A percentile compares a stretch with the other conserved stretches of the same genome.
These are phyloP conservation scores for Orobanche coerulescens DNA, from an alignment of 257 asterid genomes.

Conservation along the genomic window DNA sequence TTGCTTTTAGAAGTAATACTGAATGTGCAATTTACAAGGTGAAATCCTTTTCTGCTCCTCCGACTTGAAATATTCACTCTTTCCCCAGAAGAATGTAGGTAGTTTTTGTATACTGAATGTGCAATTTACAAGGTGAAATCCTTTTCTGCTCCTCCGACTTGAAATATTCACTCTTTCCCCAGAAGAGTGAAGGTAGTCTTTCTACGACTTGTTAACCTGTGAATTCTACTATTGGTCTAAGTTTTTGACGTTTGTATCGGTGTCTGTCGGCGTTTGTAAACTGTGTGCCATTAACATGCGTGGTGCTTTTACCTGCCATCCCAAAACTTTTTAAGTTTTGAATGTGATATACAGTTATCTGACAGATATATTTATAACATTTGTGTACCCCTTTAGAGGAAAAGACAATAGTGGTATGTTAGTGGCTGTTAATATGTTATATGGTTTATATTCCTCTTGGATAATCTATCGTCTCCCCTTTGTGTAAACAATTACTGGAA, in stretches of 20 bases:
- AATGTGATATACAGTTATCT: neutral
- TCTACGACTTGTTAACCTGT: neutral
- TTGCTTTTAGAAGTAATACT: conserved; percentile 80
- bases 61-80: conserved; percentile 6
- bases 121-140: conserved; percentile 66
- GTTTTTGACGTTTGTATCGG: neutral
- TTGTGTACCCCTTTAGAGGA: neutral
- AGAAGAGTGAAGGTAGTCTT: neutral
- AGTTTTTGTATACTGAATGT: conserved; percentile 43
- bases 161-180: conserved; percentile 4
- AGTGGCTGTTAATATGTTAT: neutral
- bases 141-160: neutral
- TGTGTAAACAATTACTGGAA: neutral
- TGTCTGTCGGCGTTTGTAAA: neutral
- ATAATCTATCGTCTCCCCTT: neutral
- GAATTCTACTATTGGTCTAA: neutral
- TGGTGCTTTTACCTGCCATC: neutral
- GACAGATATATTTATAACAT: neutral
- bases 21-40: conserved; percentile 90
- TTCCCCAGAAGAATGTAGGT: neutral
- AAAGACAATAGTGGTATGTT: neutral
- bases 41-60: neutral
- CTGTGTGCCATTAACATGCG: conserved; percentile 5
- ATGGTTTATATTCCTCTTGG: neutral
- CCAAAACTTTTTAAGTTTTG: neutral